Evolutionary conservation across 2,329 filamentous ascomycete species (phyloP).

Genomic region (Trichoderma simmonsii): DNA sequence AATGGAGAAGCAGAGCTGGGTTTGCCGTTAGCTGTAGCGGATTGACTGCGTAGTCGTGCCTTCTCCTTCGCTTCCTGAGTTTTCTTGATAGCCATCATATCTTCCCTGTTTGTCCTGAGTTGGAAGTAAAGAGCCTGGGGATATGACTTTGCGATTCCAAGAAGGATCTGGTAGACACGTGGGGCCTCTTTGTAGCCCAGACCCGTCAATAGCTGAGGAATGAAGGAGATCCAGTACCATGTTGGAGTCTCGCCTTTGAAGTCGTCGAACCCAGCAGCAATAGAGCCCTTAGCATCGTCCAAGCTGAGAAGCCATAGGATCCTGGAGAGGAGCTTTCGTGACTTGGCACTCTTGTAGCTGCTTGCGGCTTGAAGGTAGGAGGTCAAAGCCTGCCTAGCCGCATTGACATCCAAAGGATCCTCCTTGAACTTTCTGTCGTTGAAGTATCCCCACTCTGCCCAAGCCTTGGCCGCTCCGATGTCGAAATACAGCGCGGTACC

Average conservation of each 20-base stretch:
- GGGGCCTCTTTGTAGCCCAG: conserved; percentile 87
- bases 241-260: conserved; percentile 97
- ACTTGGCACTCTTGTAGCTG: conserved; percentile 96
- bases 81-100: conserved; percentile 90
- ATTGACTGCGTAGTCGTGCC: conserved; percentile 48
- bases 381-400: conserved; percentile 87
- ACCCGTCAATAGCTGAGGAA: conserved; percentile 90
- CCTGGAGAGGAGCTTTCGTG: conserved; percentile 85
- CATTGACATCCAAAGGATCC: conserved; percentile 74
- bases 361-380: conserved; percentile 96
- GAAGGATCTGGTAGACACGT: conserved; percentile 79
- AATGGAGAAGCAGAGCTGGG: conserved; percentile 44
- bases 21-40: conserved; percentile 42
- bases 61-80: conserved; percentile 74
- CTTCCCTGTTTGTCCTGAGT: conserved; percentile 86
- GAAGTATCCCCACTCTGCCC: conserved; percentile 99
- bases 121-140: conserved; percentile 96
- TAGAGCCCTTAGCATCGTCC: conserved; percentile 79
- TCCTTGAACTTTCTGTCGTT: conserved; percentile 96
- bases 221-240: conserved; percentile 99
- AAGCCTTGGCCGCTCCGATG: conserved; percentile 91
- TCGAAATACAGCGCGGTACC: conserved; percentile 95
- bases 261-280: conserved; percentile 85
- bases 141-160: conserved; percentile 93
- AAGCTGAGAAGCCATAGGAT: conserved; percentile 95